Evolutionary conservation across 192 early-diverging fungal species (phyloP), one percentile per base, ranked within the genome.

Genomic region (Glomus cerebriforme): DNA sequence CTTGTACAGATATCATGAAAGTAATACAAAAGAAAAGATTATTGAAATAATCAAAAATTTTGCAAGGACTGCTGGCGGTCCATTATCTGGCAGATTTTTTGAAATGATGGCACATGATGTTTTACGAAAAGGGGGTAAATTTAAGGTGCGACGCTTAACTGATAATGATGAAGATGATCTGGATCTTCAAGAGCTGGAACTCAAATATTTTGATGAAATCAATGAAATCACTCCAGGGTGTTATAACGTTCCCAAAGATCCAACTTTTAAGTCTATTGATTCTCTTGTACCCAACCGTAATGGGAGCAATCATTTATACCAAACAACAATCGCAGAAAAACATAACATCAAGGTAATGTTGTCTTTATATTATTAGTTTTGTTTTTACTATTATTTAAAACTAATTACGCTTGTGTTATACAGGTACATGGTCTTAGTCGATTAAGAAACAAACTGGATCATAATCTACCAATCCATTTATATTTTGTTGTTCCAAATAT

Each of bases 31-130:
- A 71, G 69, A 71, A 2, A 71, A 10, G 13, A 71, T 71, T 49
- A 39, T 71, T 71, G 49, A 71, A 32, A 35, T 37, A 66, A 66
- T 47, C 15, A 0, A 15, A 47, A 15, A 47, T 47, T 47, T 47
- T 62, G 59, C 26, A 62, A 62, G 59, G 8, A 27, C n/a, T 26
- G n/a, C 24, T 26, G 59, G 59, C 26, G 24, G n/a, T 62, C 59
- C 22, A 62, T 27, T 62, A 62, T n/a, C 59, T 26, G 59, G 59
- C 22, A 62, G n/a, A 62, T 26, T 62, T 27, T 62, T 27, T 62
- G 37, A 45, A 47, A 45, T 69, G 67, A n/a, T 69, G 67, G 34
- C 24, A 45, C 67, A 69, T 69, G 67, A 69, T 69, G 17, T 66
- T 24, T 35, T 66, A 19, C 64, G 64, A 22, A 66, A 66, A 66